Conservation (phyloP, 768 basidiomycete genomes). For the Cubamyces sp. region DNA sequence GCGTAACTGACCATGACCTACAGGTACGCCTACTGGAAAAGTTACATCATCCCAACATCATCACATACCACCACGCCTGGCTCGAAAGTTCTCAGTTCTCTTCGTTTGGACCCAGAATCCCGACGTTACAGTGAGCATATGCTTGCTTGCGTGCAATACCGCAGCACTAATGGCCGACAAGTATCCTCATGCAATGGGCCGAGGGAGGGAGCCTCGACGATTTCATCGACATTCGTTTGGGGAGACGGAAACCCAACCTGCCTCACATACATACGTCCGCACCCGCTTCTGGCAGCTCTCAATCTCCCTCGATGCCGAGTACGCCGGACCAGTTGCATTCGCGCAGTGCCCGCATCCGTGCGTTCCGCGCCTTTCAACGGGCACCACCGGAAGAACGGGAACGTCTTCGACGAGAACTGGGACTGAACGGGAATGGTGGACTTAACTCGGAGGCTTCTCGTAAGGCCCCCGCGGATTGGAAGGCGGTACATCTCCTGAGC, state of each 20-base stretch:
- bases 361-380: conserved; percentile 70
- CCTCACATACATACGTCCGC: conserved; percentile 42
- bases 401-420: conserved; percentile 58
- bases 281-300: conserved; percentile 43
- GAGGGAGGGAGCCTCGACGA: conserved; percentile 89
- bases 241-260: conserved; percentile 47
- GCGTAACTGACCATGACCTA: neutral
- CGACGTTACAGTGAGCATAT: conserved; percentile 76
- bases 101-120: conserved; percentile 84
- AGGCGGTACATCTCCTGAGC: conserved; percentile 82
- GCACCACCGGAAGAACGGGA: conserved; percentile 68
- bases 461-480: conserved; percentile 46
- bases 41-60: conserved; percentile 89
- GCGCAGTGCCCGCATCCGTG: conserved; percentile 73
- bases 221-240: conserved; percentile 80
- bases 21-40: conserved; percentile 85
- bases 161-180: conserved; percentile 35
- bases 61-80: conserved; percentile 97
- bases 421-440: conserved; percentile 31
- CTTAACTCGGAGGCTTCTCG: neutral
- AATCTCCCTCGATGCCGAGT: conserved; percentile 14
- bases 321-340: conserved; percentile 43
- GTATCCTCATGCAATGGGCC: conserved; percentile 92
- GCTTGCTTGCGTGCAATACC: neutral
- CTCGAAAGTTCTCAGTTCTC: conserved; percentile 87